Percentiles rank a stretch among this genome's conserved stretches.
phyloP scores from a whole-genome alignment of 2,329 filamentous ascomycete species.

The Diaporthe destruens region DNA sequence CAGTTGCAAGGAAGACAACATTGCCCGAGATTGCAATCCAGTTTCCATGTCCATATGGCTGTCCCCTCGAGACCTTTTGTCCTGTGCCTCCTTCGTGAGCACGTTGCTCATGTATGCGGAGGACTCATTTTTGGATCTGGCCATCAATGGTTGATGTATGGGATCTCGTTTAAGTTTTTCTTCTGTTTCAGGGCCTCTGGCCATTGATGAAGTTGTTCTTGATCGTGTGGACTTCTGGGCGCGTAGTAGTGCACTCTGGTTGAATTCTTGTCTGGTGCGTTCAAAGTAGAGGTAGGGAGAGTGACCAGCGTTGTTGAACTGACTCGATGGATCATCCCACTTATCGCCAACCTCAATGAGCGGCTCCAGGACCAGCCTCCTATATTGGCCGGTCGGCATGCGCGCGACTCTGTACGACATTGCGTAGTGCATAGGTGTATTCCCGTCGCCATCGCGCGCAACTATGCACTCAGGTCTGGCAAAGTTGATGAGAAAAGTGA shows the following conservation, averaged over 20 bases:
- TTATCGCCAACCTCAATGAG: conserved; percentile 9
- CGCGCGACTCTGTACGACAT: conserved; percentile 14
- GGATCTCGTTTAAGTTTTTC: neutral
- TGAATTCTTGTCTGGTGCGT: neutral
- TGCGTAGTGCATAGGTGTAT: conserved; percentile 15
- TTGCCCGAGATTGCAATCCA: too few relatives aligned
- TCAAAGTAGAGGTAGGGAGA: conserved; percentile 22
- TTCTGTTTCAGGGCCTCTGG: neutral
- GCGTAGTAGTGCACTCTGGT: neutral
- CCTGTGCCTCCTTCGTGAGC: too few relatives aligned
- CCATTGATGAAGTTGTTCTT: neutral
- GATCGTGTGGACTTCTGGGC: neutral
- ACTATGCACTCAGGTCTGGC: neutral
- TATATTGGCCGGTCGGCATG: neutral
- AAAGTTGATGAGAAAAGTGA: neutral
- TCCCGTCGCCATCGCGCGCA: conserved; percentile 1
- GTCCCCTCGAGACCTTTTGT: too few relatives aligned
- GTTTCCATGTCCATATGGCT: too few relatives aligned
- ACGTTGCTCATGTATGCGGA: too few relatives aligned
- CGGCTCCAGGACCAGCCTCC: neutral
- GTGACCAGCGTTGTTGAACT: neutral
- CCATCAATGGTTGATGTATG: too few relatives aligned
- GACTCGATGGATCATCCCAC: neutral
- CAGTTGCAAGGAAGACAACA: too few relatives aligned
- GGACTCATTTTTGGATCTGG: too few relatives aligned